Evolutionary conservation across 2,329 filamentous ascomycete species (phyloP).

Genomic region (Raffaelea deltoideospora): DNA sequence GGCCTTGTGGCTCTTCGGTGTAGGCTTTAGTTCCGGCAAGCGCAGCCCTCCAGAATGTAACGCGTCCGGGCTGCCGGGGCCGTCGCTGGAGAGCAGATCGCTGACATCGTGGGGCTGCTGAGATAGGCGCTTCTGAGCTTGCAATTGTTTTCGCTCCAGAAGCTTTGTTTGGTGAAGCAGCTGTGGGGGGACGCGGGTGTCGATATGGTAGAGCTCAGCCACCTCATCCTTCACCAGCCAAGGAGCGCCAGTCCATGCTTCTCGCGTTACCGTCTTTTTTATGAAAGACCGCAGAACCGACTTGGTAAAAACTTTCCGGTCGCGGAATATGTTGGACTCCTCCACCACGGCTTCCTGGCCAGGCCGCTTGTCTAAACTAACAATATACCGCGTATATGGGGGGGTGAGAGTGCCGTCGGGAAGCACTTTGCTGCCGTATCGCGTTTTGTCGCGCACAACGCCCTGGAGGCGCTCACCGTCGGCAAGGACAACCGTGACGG

Average conservation of each 20-base stretch:
- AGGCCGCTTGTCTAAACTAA: constrained; percentile 53
- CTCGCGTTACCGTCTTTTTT: constrained; percentile 82
- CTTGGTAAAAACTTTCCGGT: constrained; percentile 88
- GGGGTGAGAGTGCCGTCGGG: constrained; percentile 56
- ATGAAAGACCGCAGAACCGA: constrained; percentile 86
- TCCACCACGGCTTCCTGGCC: constrained; percentile 66
- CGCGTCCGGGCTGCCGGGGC: constrained; percentile 18
- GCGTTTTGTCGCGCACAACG: constrained; percentile 71
- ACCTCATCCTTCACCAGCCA: constrained; percentile 83
- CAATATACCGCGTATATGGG: constrained; percentile 66
- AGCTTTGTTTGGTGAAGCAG: constrained; percentile 69
- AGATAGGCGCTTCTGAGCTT: constrained; percentile 47
- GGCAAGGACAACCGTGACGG: constrained; percentile 56
- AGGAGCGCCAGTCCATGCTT: constrained; percentile 89
- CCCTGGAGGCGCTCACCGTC: constrained; percentile 58
- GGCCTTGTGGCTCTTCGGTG: constrained; percentile 52
- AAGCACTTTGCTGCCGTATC: constrained; percentile 47
- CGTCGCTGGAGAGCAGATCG: constrained; percentile 18
- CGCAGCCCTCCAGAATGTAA: constrained; percentile 32
- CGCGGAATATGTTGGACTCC: constrained; percentile 67
- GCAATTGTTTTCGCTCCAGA: constrained; percentile 58
- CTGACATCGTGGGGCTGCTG: constrained; percentile 27
- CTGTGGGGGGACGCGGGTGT: constrained; percentile 71
- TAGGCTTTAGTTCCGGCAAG: constrained; percentile 59
- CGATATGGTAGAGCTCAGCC: constrained; percentile 71